Evolutionary conservation across 768 basidiomycete species (phyloP), one percentile per base, ranked within the genome.

Genomic region (Termitomyces sp.): DNA sequence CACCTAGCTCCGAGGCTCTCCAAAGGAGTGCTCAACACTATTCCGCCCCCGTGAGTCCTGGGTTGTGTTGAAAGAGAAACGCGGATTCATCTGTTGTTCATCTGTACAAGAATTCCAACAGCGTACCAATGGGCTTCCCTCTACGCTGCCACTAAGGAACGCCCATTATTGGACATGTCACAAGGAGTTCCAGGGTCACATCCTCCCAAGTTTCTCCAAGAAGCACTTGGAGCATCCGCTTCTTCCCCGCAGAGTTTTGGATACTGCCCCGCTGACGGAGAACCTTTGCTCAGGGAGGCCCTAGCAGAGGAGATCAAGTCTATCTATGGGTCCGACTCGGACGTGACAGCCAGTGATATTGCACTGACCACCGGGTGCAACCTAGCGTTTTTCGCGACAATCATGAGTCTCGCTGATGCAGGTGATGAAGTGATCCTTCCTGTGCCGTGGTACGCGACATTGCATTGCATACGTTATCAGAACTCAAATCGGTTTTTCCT

Each of bases 361-460:
- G 82, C 81, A 1, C 70, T 90, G 54, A 88, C 87, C 0, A 76
- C 86, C 1, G 88, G 88, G 4, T 88, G 87, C 65, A 90, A 90
- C 64, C 72, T 90, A 71, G 87, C 87, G 7, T 91, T 90, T 61
- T 73, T 84, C 5, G 79, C 83, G 0, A 70, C 76, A 1, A 73
- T 84, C 6, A 85, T 87, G 82, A 76, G 76, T 16, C 63, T 92
- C 1, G 88, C 85, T n/a, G 82, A 84, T 58, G 72, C 79, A 16
- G 87, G 86, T 1, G 86, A 88, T 55, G 87, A 90, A 63, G 74
- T 90, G 32, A 83, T 92, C 33, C 68, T 92, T 18, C 88, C 90
- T 22, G 74, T 84, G 1, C 90, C 89, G 22, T 87, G 87, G 86
- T 87, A 67, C 13, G 57, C 16, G 48, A 56, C 40, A 14, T 65